These are phyloP conservation scores for Solanum lycopersicoides DNA, from an alignment of 257 asterid species.

Conservation along the genomic window DNA sequence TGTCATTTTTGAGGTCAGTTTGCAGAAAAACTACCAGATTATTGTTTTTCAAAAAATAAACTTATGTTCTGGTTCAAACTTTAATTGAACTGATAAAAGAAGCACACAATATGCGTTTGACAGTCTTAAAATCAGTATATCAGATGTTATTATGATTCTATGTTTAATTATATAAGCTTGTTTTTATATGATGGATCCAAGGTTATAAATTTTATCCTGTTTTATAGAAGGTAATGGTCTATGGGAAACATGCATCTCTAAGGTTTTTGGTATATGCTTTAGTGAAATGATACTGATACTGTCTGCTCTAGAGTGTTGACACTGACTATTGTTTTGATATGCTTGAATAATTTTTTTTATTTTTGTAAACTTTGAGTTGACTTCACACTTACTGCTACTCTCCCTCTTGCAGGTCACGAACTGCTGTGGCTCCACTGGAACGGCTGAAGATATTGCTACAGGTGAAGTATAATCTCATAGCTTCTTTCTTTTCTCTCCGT, in stretches of 20 bases:
- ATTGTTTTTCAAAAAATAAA: neutral
- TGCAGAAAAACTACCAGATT: neutral
- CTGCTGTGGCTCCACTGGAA: constrained; percentile 97
- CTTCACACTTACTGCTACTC: neutral
- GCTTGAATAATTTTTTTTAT: neutral
- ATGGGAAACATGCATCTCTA: neutral
- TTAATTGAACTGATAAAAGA: neutral
- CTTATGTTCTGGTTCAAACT: neutral
- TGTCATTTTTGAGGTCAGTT: neutral
- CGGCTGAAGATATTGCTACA: constrained; percentile 89
- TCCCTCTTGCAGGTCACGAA: constrained; percentile 66
- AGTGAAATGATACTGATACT: neutral
- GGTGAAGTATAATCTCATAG: constrained; percentile 23
- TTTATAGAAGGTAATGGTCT: neutral
- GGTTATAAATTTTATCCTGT: neutral
- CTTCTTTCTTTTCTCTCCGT: neutral
- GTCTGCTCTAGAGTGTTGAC: neutral
- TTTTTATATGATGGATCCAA: neutral
- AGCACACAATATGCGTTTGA: neutral
- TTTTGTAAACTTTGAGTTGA: neutral
- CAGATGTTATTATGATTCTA: neutral
- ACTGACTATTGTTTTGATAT: neutral
- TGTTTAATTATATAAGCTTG: neutral
- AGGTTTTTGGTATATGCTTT: neutral
- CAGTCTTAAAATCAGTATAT: neutral